phyloP scores from a whole-genome alignment of 208 protist species.

The Sergeia podlipaevii region DNA sequence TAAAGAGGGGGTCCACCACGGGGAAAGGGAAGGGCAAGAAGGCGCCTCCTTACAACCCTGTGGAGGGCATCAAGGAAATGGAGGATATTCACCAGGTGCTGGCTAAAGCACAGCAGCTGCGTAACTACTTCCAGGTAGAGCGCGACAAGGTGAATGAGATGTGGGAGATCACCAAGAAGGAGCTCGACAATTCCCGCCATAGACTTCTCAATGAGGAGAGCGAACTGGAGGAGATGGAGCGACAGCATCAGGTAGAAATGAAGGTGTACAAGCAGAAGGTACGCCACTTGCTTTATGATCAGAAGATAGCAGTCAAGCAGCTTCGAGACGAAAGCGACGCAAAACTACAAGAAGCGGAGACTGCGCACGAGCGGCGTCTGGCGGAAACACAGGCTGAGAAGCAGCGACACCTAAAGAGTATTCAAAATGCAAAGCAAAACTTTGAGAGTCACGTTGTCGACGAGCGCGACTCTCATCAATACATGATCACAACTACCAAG shows the following conservation, averaged over 20 bases:
- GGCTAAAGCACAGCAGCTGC: slow-evolving; percentile 85
- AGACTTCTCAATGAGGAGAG: slow-evolving; percentile 86
- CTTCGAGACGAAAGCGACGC: slow-evolving; percentile 89
- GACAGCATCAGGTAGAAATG: slow-evolving; percentile 94
- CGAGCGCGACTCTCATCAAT: slow-evolving; percentile 81
- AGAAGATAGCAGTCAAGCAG: slow-evolving; percentile 88
- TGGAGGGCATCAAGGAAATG: slow-evolving; percentile 41
- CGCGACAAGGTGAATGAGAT: slow-evolving; percentile 94
- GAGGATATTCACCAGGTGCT: slow-evolving; percentile 76
- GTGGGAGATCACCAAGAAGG: slow-evolving; percentile 92
- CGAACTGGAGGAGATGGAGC: slow-evolving; percentile 94
- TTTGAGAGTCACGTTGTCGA: slow-evolving; percentile 86
- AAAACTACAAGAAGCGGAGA: slow-evolving; percentile 80
- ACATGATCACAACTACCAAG: slow-evolving; percentile 87
- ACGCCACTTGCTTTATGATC: slow-evolving; percentile 94
- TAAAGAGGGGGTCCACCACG: slow-evolving; percentile 7
- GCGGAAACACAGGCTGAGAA: slow-evolving; percentile 69
- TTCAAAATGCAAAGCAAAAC: slow-evolving; percentile 52
- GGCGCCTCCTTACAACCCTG: slow-evolving; percentile 21
- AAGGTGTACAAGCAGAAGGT: slow-evolving; percentile 98
- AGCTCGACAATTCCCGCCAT: slow-evolving; percentile 80
- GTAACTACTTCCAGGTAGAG: slow-evolving; percentile 97
- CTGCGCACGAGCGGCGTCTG: slow-evolving; percentile 67
- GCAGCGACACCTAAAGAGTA: slow-evolving; percentile 44
- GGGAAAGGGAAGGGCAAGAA: slow-evolving; percentile 28